Evolutionary conservation across 1,139 yeast species (phyloP), one percentile per base, ranked within the genome.

Genomic region (Debaryomycetaceae sp.): DNA sequence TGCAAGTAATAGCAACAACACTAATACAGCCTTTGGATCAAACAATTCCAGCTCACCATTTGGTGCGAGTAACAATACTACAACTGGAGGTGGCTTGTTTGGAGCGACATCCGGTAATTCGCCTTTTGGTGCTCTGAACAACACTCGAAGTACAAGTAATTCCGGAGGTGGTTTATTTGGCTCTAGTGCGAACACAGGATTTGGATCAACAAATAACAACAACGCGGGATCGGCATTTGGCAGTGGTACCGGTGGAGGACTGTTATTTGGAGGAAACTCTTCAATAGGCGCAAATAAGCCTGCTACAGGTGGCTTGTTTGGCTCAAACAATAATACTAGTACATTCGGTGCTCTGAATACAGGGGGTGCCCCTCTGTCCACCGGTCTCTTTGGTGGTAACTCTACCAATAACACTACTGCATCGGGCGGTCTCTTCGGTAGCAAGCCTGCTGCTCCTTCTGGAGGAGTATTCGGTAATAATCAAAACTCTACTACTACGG

Each of bases 391-490:
- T 50, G 71, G 46, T 37, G 46, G 80, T 9, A 54, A 58, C 34
- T 65, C 60, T 49, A 65, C 66, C 22, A 45, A 39, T 34, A 48
- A 51, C 31, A 45, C 48, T 34, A 45, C 42, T 29, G 49, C 47
- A 55, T 6, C 43, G 24, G 64, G 68, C 35, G 56, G 57, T 1
- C 48, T 63, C n/a, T 66, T 69, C 51, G 76, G 76, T n/a, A 55
- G 36, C 35, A 45, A 44, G 44, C 47, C 42, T 42, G 45, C 47
- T 37, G 44, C 42, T 33, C 47, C 49, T 13, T 43, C 52, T 5
- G 52, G 54, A n/a, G 64, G 71, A 4, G 50, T 67, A 6, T 72
- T 76, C 58, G 80, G 79, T 20, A 55, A 58, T 39, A 63, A 59
- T 49, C 39, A 41, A 36, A 41, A 37, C 40, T 49, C 51, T 34